Base-by-base conservation (phyloP, 805 yeast species). In the Isabelozyma gotoi region DNA sequence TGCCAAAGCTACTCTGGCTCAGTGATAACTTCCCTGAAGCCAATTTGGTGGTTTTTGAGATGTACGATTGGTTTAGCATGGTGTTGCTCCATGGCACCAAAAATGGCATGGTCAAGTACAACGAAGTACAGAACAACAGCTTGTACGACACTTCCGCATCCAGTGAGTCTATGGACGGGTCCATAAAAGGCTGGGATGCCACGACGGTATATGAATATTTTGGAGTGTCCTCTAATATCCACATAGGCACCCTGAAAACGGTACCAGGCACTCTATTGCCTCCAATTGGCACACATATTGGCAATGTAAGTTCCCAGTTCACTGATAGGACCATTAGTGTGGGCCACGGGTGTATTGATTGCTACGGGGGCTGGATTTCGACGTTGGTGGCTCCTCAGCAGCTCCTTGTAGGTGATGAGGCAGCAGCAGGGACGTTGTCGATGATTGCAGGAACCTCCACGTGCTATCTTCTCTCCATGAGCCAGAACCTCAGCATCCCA, bases 361-460 rank as follows among this genome's bases (percentile, higher is more conserved):
- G 85, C 43, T 81, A 81, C 52, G 76, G 80, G 1, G 77, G 82
- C 2, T 78, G 80, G 77, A 53, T 78, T 11, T 63, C 77, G 0
- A 61, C 73, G 1, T 37, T 49, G 2, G 37, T 37, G 6, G 51
- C 50, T 34, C 58, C 66, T 27, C 61, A 66, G 2, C 29, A 35
- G 8, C 36, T 36, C n/a, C 10, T 24, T 3, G n/a, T 10, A 3
- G 24, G 38, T 14, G 15, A 21, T 8, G 33, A 35, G 14, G 18
- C 10, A 4, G 18, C 15, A 3, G 38, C 11, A 16, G 38, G 38
- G 15, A 39, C 41, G 11, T 49, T 80, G 18, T 65, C 77, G 1
- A 68, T 80, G 74, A 76, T 79, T 5, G 87, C 84, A 1, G 85
- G 85, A 0, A 81, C 85, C 0, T 78, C 84, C 5, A 80, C 85